Conservation (phyloP, 371 early-diverging fungal species). For the Mucor velutinosus region DNA sequence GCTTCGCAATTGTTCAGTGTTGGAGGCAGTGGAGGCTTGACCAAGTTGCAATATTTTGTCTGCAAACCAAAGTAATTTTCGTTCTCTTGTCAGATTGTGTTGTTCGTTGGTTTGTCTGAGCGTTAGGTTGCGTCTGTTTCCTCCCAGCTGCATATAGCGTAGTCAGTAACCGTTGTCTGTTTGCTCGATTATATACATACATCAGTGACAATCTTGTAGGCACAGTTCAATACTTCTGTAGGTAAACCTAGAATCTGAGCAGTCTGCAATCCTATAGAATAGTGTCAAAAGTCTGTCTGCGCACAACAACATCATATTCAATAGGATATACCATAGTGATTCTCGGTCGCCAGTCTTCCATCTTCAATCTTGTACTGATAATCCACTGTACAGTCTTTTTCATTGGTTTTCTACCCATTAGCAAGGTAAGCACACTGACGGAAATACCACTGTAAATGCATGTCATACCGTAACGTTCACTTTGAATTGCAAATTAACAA, state of each 20-base stretch:
- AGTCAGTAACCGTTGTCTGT: no score
- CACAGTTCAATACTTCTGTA: constrained; percentile 35
- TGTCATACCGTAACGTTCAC: constrained; percentile 17
- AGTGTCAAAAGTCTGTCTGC: no score
- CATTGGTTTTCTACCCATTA: background rate
- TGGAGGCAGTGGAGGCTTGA: constrained; percentile 6
- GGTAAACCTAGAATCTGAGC: constrained; percentile 53
- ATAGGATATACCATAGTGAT: constrained; percentile 41
- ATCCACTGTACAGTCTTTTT: constrained; percentile 31
- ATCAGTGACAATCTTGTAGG: constrained; percentile 35
- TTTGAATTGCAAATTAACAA: constrained; percentile 67
- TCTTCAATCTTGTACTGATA: constrained; percentile 53
- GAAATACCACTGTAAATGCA: background rate
- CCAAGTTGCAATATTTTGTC: constrained; percentile 37
- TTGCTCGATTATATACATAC: constrained; percentile 8
- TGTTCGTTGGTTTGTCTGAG: background rate
- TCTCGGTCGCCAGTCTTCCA: constrained; percentile 30
- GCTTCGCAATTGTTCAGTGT: constrained; percentile 15
- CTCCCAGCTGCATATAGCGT: background rate
- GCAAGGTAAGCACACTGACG: background rate
- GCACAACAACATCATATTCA: no score
- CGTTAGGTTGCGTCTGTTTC: background rate
- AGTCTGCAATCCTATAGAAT: constrained; percentile 43
- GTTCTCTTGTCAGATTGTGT: constrained; percentile 13
- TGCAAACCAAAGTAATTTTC: constrained; percentile 40